phyloP scores from a whole-genome alignment of 163 green algal species.

The Coccomyxa subellipsoidea region DNA sequence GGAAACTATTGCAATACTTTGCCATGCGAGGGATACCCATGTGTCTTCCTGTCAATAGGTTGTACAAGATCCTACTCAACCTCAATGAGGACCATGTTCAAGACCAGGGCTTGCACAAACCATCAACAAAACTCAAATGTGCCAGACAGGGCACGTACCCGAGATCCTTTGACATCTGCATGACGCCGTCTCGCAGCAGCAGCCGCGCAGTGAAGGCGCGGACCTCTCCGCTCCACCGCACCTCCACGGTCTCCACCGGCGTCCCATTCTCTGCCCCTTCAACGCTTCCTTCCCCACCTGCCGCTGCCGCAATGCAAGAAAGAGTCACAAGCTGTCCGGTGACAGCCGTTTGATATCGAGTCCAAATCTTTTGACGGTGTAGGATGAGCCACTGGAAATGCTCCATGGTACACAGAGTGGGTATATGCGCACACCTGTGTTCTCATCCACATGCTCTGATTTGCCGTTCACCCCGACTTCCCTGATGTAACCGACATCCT shows the following conservation, averaged over 20 bases:
- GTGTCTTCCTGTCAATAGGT: too few relatives aligned
- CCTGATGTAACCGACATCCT: constrained; percentile 5
- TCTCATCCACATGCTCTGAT: not conserved
- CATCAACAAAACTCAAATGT: too few relatives aligned
- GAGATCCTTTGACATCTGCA: not conserved
- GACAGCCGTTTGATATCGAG: too few relatives aligned
- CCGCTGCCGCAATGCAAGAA: not conserved
- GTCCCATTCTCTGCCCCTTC: not conserved
- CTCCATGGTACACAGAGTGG: too few relatives aligned
- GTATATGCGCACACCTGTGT: not conserved
- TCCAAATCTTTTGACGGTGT: too few relatives aligned
- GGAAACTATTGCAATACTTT: too few relatives aligned
- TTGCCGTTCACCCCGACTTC: not conserved
- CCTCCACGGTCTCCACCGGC: not conserved
- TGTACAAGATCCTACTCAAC: too few relatives aligned
- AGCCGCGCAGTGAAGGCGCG: not conserved
- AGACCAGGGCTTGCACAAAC: too few relatives aligned
- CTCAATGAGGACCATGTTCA: too few relatives aligned
- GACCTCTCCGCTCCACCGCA: not conserved
- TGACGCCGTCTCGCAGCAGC: not conserved
- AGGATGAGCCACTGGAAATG: too few relatives aligned
- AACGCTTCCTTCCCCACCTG: not conserved
- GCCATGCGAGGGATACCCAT: too few relatives aligned
- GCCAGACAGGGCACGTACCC: not conserved
- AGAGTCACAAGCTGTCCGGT: too few relatives aligned